phyloP scores from a whole-genome alignment of 2,329 filamentous ascomycete genomes.

The Cordyceps tenuipes region DNA sequence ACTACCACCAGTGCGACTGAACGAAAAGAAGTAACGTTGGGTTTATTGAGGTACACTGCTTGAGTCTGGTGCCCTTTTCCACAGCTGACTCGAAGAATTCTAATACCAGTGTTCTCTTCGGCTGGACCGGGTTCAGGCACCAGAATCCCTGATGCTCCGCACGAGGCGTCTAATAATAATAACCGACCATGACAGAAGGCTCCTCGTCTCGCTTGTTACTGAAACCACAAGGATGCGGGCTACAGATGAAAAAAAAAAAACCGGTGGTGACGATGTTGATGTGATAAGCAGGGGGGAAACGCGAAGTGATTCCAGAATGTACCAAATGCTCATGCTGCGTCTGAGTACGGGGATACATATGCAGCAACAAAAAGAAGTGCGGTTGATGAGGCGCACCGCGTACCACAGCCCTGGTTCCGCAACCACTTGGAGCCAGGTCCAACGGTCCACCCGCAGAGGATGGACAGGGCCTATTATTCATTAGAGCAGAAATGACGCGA shows the following conservation, averaged over 20 bases:
- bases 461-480: background rate
- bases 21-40: background rate
- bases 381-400: conserved; percentile 4
- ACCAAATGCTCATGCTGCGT: background rate
- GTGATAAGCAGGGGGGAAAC: background rate
- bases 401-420: conserved; percentile 11
- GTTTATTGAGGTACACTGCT: background rate
- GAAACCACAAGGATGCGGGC: conserved; percentile 1
- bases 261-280: conserved; percentile 4
- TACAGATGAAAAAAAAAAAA: background rate
- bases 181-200: background rate
- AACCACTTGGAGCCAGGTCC: background rate
- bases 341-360: background rate
- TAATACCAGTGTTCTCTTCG: background rate
- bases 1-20: background rate
- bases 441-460: conserved; percentile 7
- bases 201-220: background rate
- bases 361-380: background rate
- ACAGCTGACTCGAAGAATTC: background rate
- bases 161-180: conserved; percentile 4
- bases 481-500: conserved; percentile 12
- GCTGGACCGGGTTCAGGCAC: background rate
- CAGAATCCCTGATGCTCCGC: conserved; percentile 3
- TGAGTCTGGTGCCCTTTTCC: background rate
- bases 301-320: background rate